Evolutionary conservation across 805 yeast genomes (phyloP).

Genomic region (Candida berthetii): DNA sequence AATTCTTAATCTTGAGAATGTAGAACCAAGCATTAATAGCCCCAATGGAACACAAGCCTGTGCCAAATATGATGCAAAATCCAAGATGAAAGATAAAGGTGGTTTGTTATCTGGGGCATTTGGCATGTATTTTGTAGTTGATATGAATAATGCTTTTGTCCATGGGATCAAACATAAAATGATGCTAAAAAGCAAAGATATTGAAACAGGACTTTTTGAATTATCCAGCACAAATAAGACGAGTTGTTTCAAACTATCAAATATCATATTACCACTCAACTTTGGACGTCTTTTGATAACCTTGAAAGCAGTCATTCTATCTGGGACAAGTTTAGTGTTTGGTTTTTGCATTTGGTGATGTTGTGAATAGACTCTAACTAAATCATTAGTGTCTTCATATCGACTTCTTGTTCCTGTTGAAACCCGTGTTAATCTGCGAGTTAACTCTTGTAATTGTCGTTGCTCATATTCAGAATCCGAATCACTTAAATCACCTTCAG

Average conservation of each 20-base stretch:
- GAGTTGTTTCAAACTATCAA: slow-evolving; percentile 2
- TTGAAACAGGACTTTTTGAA: slow-evolving; percentile 64
- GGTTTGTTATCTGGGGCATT: slow-evolving; percentile 84
- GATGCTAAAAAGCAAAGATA: slow-evolving; percentile 61
- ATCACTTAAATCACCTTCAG: not conserved
- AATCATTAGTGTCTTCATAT: not conserved
- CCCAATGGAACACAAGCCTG: slow-evolving; percentile 89
- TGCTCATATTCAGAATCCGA: not conserved
- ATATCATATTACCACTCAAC: slow-evolving; percentile 2
- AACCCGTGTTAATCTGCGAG: not conserved
- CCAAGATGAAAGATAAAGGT: slow-evolving; percentile 80
- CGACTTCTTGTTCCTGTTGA: slow-evolving; percentile 12
- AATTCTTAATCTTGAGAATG: slow-evolving; percentile 70
- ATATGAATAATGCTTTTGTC: slow-evolving; percentile 62
- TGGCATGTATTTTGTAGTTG: slow-evolving; percentile 42
- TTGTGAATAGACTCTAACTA: not conserved
- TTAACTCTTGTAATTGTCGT: too few relatives aligned
- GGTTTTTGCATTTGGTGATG: slow-evolving; percentile 12
- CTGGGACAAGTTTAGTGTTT: not conserved
- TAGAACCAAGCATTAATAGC: slow-evolving; percentile 75
- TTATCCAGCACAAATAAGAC: slow-evolving; percentile 30
- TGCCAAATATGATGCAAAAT: slow-evolving; percentile 73
- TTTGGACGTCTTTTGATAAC: not conserved
- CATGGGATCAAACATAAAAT: slow-evolving; percentile 83
- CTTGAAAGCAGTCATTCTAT: not conserved